phyloP scores from a whole-genome alignment of 2,329 filamentous ascomycete species.

The Trichoderma brevicompactum region DNA sequence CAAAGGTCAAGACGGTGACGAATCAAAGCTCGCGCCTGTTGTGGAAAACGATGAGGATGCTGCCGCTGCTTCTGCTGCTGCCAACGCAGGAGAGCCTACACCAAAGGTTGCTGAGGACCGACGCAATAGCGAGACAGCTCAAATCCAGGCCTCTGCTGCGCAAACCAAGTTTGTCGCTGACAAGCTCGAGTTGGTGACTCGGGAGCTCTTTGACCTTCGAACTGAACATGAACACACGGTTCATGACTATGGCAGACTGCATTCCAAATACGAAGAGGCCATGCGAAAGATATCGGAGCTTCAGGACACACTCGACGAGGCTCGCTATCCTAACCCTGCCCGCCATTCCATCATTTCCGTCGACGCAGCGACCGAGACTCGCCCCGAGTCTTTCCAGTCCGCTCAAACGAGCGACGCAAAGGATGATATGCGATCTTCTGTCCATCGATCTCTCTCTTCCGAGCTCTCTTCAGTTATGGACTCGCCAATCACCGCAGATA shows the following conservation, averaged over 20 bases:
- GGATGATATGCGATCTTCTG: constrained; percentile 67
- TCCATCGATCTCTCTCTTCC: constrained; percentile 86
- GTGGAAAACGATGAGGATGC: constrained; percentile 36
- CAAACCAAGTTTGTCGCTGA: constrained; percentile 87
- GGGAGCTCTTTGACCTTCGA: constrained; percentile 87
- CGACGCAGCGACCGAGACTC: constrained; percentile 54
- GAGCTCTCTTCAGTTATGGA: constrained; percentile 89
- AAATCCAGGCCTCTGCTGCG: constrained; percentile 68
- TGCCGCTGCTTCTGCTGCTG: background rate
- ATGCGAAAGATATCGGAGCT: constrained; percentile 80
- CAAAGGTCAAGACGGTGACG: constrained; percentile 58
- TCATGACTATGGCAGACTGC: constrained; percentile 78
- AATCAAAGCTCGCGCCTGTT: constrained; percentile 41
- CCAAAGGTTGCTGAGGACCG: background rate
- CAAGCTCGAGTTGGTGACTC: constrained; percentile 87
- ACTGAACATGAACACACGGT: constrained; percentile 87
- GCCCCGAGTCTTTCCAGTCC: constrained; percentile 84
- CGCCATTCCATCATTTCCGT: constrained; percentile 62
- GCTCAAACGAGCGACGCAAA: constrained; percentile 71
- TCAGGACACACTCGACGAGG: constrained; percentile 83
- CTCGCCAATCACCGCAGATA: constrained; percentile 67
- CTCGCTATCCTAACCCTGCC: constrained; percentile 62
- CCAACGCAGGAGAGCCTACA: background rate
- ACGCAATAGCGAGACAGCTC: background rate
- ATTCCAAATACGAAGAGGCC: constrained; percentile 89